A percentile compares a stretch with the other conserved stretches of the same genome.
Evolutionary conservation across 768 basidiomycete genomes (phyloP).

Genomic region (Glaciozyma martinii): DNA sequence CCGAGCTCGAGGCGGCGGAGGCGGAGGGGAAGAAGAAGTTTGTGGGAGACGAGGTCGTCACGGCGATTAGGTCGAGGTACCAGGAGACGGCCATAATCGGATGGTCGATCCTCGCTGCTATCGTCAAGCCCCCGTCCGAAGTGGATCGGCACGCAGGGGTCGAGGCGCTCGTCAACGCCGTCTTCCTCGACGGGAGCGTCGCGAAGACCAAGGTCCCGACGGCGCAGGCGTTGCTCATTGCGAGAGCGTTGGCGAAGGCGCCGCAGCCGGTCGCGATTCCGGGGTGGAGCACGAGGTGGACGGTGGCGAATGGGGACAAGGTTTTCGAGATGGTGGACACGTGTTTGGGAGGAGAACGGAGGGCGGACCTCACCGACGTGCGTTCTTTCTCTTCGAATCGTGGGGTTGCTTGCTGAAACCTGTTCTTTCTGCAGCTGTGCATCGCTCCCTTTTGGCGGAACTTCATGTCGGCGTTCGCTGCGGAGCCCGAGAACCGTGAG

Average conservation of each 20-base stretch:
- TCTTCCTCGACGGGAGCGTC: conserved; percentile 13
- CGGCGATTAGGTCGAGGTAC: background rate
- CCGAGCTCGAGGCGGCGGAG: no score
- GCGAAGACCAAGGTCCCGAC: background rate
- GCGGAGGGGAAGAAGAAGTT: background rate
- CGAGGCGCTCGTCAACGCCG: conserved; percentile 24
- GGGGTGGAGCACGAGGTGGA: conserved; percentile 16
- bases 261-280: background rate
- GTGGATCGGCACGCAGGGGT: background rate
- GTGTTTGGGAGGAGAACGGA: background rate
- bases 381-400: background rate
- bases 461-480: background rate
- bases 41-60: background rate
- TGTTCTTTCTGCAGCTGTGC: background rate
- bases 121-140: conserved; percentile 2
- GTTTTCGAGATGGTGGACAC: conserved; percentile 7
- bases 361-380: background rate
- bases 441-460: background rate
- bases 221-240: background rate
- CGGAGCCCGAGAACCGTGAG: background rate
- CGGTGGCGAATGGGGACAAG: background rate
- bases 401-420: background rate
- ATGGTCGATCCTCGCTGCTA: conserved; percentile 11
- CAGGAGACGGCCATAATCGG: background rate
- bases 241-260: conserved; percentile 1